A percentile compares a stretch with the other conserved stretches of the same genome.
Conservation (phyloP, 805 yeast species). For the Yarrowia osloensis region DNA sequence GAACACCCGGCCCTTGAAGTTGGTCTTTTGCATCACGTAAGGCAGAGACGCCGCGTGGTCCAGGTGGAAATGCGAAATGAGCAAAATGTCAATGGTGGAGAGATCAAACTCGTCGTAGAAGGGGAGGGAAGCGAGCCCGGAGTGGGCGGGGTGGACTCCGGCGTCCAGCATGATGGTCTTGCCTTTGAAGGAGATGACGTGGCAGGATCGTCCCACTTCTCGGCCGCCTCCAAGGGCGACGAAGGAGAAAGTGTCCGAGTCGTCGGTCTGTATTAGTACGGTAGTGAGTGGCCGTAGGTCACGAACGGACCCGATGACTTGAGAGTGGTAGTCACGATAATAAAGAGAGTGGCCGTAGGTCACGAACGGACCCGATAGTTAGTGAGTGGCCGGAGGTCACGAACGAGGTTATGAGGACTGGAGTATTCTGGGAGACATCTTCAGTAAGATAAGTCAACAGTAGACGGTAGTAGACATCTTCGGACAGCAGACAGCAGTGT, state of each 20-base stretch:
- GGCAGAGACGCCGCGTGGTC: conserved; percentile 99
- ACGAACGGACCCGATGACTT: background rate
- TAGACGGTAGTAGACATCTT: too few relatives aligned
- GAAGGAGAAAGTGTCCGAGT: conserved; percentile 57
- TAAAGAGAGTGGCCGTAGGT: too few relatives aligned
- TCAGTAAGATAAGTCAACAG: too few relatives aligned
- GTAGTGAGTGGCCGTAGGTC: background rate
- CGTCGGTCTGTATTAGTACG: conserved; percentile 35
- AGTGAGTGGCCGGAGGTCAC: too few relatives aligned
- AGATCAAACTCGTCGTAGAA: conserved; percentile 94
- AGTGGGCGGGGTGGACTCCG: conserved; percentile 94
- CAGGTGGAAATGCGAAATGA: conserved; percentile 93
- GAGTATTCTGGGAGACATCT: too few relatives aligned
- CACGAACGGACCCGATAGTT: too few relatives aligned
- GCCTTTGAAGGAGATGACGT: conserved; percentile 86
- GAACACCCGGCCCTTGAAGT: conserved; percentile 90
- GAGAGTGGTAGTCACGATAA: too few relatives aligned
- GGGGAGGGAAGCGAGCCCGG: conserved; percentile 89
- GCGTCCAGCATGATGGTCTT: conserved; percentile 97
- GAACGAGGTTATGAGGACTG: too few relatives aligned
- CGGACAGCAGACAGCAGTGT: too few relatives aligned
- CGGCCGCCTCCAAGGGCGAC: conserved; percentile 96
- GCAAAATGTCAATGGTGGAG: conserved; percentile 77
- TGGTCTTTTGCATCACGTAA: conserved; percentile 96
- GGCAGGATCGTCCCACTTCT: conserved; percentile 97